Evolutionary conservation across 805 yeast genomes (phyloP).

Genomic region (Ogataea pilisensis): DNA sequence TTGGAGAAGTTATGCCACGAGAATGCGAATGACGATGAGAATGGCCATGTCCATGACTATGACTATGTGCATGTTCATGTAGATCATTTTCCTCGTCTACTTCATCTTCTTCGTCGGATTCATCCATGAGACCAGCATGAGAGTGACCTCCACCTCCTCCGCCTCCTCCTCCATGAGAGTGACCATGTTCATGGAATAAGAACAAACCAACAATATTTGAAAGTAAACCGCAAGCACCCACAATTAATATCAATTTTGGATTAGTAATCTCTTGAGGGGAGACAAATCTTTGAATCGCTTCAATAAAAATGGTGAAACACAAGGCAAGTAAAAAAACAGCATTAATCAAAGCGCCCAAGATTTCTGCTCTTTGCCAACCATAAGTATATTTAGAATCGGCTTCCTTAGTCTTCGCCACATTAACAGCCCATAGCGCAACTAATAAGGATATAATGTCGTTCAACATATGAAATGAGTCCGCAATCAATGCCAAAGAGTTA

Average conservation of each 20-base stretch:
- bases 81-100: conserved; percentile 8
- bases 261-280: conserved; percentile 74
- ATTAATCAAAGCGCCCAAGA: conserved; percentile 88
- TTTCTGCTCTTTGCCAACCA: conserved; percentile 98
- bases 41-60: conserved; percentile 15
- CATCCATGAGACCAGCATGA: conserved; percentile 20
- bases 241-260: conserved; percentile 77
- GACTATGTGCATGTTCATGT: conserved; percentile 16
- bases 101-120: conserved; percentile 12
- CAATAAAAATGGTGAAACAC: conserved; percentile 87
- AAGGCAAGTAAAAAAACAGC: conserved; percentile 91
- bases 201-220: conserved; percentile 82
- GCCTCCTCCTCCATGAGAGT: conserved; percentile 39
- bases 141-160: conserved; percentile 28
- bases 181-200: conserved; percentile 86
- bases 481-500: conserved; percentile 89
- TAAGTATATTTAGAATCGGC: conserved; percentile 91
- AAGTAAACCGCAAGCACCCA: conserved; percentile 77
- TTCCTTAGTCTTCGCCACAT: conserved; percentile 72
- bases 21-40: conserved; percentile 15
- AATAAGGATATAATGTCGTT: conserved; percentile 87
- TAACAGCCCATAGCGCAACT: conserved; percentile 95
- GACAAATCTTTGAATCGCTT: conserved; percentile 85
- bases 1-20: not conserved
- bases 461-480: conserved; percentile 97